Evolutionary conservation across 768 basidiomycete genomes (phyloP), one percentile per base, ranked within the genome.

Genomic region (Boletus sp.): DNA sequence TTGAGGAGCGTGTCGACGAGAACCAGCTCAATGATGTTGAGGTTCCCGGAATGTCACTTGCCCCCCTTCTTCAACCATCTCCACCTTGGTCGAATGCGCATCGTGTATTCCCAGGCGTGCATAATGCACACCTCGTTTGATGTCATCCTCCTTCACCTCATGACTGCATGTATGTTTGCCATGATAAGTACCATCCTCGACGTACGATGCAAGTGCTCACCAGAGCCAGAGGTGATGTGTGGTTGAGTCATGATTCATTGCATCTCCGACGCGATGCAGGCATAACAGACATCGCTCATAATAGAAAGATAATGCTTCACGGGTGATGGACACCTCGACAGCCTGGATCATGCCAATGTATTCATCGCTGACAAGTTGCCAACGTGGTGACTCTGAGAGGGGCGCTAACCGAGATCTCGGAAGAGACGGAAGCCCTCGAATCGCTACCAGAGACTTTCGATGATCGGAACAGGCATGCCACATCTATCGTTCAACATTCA

Each of bases 311-410:
- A 19, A 30, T 32, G 13, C 30, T 8, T 32, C 19, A 7, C 19
- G 7, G 14, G 7, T 13, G 14, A 21, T 9, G 5, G n/a, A 33
- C 23, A 21, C 6, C 40, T 56, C 48, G 15, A 41, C 29, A 15
- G 39, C 44, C 35, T 47, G 33, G 37, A 47, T 47, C 29, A 3
- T 35, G 29, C 23, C 27, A 13, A 56, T 37, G 39, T 35, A 33
- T 32, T 49, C 42, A 25, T 56, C 50, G 15, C 39, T n/a, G 15
- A 56, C 25, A 15, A 48, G 34, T 43, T 54, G 34, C 53, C 56
- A 49, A 5, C 41, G 27, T 25, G 21, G 34, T 11, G 23, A 23
- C 23, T 23, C 23, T 23, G 44, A 27, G 10, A 25, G 15, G 19
- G 34, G 32, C 15, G 5, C 10, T 17, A 7, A 15, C 11, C 1